Base-by-base conservation (phyloP, 441 rosid genomes). In the Populus hybrid region DNA sequence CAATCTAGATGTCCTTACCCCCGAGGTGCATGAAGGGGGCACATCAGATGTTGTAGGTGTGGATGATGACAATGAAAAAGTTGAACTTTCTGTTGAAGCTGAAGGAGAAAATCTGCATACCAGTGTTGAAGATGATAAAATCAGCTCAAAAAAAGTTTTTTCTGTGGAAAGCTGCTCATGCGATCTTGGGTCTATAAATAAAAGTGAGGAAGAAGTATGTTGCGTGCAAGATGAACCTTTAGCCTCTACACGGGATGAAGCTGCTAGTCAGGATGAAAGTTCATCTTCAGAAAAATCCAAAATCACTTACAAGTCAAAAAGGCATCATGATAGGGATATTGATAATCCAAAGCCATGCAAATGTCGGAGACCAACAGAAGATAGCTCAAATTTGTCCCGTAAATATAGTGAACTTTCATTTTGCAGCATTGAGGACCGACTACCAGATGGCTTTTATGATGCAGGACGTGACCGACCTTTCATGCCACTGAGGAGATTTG, bases 401-500 rank as follows among this genome's bases (percentile, higher is more conserved):
- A 92, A 94, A 82, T 95, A 94, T 77, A 92, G 89, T 79, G 84
- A 75, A 74, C 71, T 75, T 68, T 95, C 99, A 71, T 90, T 92
- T 73, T 94, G 97, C 80, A 83, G 97, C 82, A 70, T 80, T 75
- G 93, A 90, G 76, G 99, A 95, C 83, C 79, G 28, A 69, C 86
- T 95, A 69, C 90, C 94, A 33, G 98, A 95, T 71, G 99, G 99
- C 24, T 95, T 95, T 85, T 95, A 89, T 86, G 99, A 95, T 87
- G 98, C 97, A 3, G 99, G 99, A 35, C 97, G 99, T 20, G 94
- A 95, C 83, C 87, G 96, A 71, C 97, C 98, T 61, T 95, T 95
- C 84, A 78, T 90, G 97, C 80, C 92, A 20, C 78, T 94, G 65
- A 80, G 76, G 66, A 90, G 80, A 76, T 93, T 90, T 74, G 93